phyloP scores from a whole-genome alignment of 116 monocot species.

The Cymodocea nodosa region DNA sequence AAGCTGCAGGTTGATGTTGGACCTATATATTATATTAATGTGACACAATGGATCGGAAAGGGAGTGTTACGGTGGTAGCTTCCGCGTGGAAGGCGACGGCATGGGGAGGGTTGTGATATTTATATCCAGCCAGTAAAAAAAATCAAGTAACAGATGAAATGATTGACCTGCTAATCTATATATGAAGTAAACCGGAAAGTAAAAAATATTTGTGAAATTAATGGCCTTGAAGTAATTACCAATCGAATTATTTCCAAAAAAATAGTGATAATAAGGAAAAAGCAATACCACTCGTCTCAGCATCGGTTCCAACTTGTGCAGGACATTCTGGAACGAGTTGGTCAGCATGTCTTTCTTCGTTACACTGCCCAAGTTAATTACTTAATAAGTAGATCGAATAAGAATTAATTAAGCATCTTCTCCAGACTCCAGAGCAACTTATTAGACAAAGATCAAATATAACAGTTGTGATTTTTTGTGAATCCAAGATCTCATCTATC shows the following conservation, averaged over 20 bases:
- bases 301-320: slow-evolving; percentile 2
- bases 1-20: too few species aligned
- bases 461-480: too few species aligned
- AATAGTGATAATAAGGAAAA: background rate
- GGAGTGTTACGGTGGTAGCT: background rate
- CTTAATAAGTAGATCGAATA: background rate
- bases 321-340: background rate
- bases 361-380: background rate
- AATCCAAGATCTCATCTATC: too few species aligned
- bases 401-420: background rate
- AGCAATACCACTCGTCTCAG: slow-evolving; percentile 1
- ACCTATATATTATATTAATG: too few species aligned
- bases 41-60: background rate
- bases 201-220: too few species aligned
- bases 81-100: background rate
- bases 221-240: background rate
- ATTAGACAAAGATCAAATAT: background rate
- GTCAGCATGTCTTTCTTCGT: background rate
- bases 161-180: background rate
- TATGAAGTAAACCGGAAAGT: too few species aligned
- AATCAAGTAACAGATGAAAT: background rate
- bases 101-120: background rate
- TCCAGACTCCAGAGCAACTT: background rate
- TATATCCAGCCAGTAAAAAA: too few species aligned
- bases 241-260: background rate